A percentile compares a stretch with the other conserved stretches of the same genome.
Conservation (phyloP, 1,139 yeast species). For the Casaregolazyma suthepensis region DNA sequence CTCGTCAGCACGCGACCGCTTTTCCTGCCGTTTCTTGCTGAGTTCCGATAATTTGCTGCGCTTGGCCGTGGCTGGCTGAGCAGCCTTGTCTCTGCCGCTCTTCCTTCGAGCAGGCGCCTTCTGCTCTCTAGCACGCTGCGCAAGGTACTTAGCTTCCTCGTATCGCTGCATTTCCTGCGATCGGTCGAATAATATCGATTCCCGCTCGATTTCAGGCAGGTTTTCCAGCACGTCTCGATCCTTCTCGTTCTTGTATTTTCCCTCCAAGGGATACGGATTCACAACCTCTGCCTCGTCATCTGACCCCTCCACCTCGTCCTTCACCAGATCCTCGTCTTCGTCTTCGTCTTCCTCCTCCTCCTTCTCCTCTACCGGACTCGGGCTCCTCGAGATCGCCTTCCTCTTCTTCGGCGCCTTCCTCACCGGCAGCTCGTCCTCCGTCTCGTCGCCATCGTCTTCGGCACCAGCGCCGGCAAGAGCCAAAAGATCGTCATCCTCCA, state of each 20-base stretch:
- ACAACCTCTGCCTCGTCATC: constrained; percentile 40
- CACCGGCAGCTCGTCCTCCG: constrained; percentile 20
- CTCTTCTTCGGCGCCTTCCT: constrained; percentile 13
- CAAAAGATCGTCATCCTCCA: constrained; percentile 64
- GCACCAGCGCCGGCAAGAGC: constrained; percentile 78
- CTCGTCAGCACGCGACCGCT: constrained; percentile 28
- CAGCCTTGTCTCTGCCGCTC: constrained; percentile 27
- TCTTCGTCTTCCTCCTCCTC: constrained; percentile 27
- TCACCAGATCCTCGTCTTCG: constrained; percentile 27
- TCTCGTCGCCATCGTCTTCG: constrained; percentile 21
- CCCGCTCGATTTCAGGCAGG: constrained; percentile 89
- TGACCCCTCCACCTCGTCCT: constrained; percentile 36
- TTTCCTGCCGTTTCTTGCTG: constrained; percentile 74
- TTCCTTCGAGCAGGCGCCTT: constrained; percentile 15
- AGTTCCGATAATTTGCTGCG: constrained; percentile 69
- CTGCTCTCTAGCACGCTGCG: constrained; percentile 62
- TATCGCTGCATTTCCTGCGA: constrained; percentile 84
- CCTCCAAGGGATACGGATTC: constrained; percentile 89
- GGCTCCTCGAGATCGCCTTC: constrained; percentile 11
- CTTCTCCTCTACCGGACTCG: constrained; percentile 12
- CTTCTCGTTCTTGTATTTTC: constrained; percentile 75
- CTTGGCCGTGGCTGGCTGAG: constrained; percentile 34
- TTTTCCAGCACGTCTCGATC: constrained; percentile 64
- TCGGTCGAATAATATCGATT: constrained; percentile 84
- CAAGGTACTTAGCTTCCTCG: constrained; percentile 75